Base-by-base conservation (phyloP, 2,329 filamentous ascomycete genomes). In the Rhynchosporium agropyri region DNA sequence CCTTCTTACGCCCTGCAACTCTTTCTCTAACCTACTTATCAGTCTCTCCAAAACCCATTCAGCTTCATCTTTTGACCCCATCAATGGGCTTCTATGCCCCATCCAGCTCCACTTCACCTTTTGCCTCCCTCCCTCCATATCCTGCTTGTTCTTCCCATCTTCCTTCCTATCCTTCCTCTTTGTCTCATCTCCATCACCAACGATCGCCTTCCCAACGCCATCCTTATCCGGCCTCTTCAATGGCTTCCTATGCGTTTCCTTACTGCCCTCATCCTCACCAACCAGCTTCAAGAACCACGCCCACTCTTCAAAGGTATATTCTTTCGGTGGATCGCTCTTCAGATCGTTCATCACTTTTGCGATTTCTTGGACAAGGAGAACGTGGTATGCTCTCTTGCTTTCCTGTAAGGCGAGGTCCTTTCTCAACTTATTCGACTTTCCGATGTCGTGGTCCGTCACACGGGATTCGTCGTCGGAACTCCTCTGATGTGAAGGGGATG, bases 241-340 rank as follows among this genome's bases (percentile, higher is more conserved):
- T 10, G 72, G 64, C 31, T 77, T 79, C n/a, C 79, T 74, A 70
- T 88, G 85, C 20, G 76, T 81, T 5, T 77, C 74, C 2, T 82
- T 76, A 66, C 78, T 78, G 60, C 76, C 76, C 71, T 88, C 84
- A 72, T 87, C 84, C 71, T 87, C 84, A 53, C 85, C 85, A n/a
- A 96, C 90, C 38, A 97, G 80, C 28, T 85, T 84, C 7, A 93
- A 87, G 69, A 91, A 95, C 79, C 91, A 90, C 0, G 89, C 89
- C 93, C 92, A 96, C 73, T 96, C 89, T 68, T 92, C 86, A 67
- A 92, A 97, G 0, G 79, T 81, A 74, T 97, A 97, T 60, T 81
- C 83, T 61, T 86, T 87, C 0, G 82, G 80, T 2, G 84, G 81
- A 4, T 80, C 76, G 50, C 79, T 75, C 20, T 84, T 82, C 40